Conservation (phyloP, 495 filamentous ascomycete genomes). For the Hamigera avellanea region DNA sequence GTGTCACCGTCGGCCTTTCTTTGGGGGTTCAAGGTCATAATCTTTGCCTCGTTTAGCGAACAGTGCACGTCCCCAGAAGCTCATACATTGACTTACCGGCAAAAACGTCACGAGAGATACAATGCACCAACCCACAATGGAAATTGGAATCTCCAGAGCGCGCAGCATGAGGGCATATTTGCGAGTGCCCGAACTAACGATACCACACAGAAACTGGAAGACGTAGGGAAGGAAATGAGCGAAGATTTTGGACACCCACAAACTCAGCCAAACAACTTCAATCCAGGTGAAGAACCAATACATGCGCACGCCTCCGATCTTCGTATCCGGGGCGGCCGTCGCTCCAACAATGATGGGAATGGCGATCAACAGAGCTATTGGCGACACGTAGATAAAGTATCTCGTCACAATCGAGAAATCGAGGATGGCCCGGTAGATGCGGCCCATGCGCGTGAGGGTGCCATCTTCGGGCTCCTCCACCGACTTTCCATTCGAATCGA, state of each 20-base stretch:
- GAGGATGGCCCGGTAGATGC: constrained; percentile 71
- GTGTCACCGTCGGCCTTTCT: constrained; percentile 20
- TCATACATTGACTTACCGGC: constrained; percentile 31
- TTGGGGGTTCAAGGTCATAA: constrained; percentile 42
- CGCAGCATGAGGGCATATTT: constrained; percentile 82
- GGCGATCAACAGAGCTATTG: constrained; percentile 62
- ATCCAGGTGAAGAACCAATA: constrained; percentile 85
- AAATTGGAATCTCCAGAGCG: constrained; percentile 72
- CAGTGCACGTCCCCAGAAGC: too few relatives aligned
- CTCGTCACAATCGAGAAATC: constrained; percentile 77
- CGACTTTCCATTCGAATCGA: constrained; percentile 37
- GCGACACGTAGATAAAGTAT: constrained; percentile 81
- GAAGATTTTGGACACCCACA: constrained; percentile 80
- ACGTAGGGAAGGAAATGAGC: constrained; percentile 67
- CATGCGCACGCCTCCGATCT: constrained; percentile 54
- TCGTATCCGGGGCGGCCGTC: constrained; percentile 35
- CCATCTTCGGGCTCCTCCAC: constrained; percentile 42
- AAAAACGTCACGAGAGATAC: constrained; percentile 69
- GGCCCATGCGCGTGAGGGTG: constrained; percentile 72
- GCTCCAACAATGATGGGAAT: constrained; percentile 72
- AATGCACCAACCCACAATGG: constrained; percentile 78
- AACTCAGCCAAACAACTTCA: constrained; percentile 75
- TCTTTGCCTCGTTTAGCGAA: constrained; percentile 14
- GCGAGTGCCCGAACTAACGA: constrained; percentile 80
- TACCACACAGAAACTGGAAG: constrained; percentile 80